A percentile compares a stretch with the other conserved stretches of the same genome.
phyloP scores from a whole-genome alignment of 768 basidiomycete species.

The Strobilomyces dryophilus region DNA sequence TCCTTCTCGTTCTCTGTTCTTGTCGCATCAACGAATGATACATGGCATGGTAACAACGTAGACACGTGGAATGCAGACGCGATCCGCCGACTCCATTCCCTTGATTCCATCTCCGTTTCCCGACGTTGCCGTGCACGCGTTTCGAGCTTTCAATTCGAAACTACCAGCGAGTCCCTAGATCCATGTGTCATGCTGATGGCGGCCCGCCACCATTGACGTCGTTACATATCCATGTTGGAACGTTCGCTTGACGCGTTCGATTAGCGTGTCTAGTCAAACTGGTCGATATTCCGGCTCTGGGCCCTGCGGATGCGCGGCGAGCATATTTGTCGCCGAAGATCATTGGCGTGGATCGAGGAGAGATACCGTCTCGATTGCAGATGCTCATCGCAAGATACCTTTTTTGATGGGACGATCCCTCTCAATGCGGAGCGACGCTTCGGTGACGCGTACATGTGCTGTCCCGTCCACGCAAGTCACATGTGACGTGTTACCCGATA shows the following conservation, averaged over 20 bases:
- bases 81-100: neutral
- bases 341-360: neutral
- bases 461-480: too few species aligned
- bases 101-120: neutral
- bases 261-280: neutral
- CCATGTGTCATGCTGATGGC: neutral
- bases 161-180: neutral
- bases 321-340: neutral
- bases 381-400: neutral
- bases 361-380: neutral
- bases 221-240: neutral
- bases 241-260: neutral
- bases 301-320: neutral
- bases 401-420: neutral
- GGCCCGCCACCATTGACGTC: neutral
- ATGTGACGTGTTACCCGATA: too few species aligned
- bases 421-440: neutral
- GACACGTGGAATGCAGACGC: neutral
- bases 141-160: neutral
- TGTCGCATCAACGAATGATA: constrained; percentile 2
- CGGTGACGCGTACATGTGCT: too few species aligned
- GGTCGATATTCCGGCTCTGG: neutral
- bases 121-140: neutral
- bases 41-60: neutral
- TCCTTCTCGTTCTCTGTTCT: neutral